A percentile compares a stretch with the other conserved stretches of the same genome.
Conservation (phyloP, 768 basidiomycete genomes). For the Suillus tomentosus region DNA sequence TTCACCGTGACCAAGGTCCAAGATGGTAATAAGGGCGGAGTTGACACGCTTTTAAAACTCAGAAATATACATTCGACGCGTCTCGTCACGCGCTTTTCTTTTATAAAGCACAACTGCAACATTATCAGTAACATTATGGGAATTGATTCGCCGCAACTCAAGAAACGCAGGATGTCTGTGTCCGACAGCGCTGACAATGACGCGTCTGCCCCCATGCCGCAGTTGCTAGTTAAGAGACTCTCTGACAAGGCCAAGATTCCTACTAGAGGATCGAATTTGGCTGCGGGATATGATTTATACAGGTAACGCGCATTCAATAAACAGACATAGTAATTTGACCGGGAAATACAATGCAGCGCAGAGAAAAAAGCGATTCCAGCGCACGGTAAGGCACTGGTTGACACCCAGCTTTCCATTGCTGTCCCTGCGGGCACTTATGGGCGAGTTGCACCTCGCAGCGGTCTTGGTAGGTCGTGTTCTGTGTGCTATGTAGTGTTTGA, state of each 20-base stretch:
- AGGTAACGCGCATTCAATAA: constrained; percentile 47
- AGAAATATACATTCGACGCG: constrained; percentile 23
- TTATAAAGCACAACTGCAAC: not conserved
- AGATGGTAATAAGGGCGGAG: constrained; percentile 30
- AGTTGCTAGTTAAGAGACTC: constrained; percentile 81
- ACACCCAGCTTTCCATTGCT: constrained; percentile 91
- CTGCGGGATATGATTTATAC: constrained; percentile 96
- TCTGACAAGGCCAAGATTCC: constrained; percentile 83
- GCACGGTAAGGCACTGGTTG: constrained; percentile 86
- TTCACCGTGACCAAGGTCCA: not conserved
- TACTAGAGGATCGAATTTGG: constrained; percentile 79
- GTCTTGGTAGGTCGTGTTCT: constrained; percentile 67
- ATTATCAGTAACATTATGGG: constrained; percentile 14
- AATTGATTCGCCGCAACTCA: constrained; percentile 41
- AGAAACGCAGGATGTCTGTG: constrained; percentile 67
- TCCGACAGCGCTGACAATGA: constrained; percentile 40
- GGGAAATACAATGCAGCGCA: constrained; percentile 52
- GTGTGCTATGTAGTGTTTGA: constrained; percentile 4
- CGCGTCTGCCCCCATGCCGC: constrained; percentile 40
- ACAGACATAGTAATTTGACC: constrained; percentile 3
- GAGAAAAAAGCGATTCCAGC: constrained; percentile 85
- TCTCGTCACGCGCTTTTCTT: constrained; percentile 21
- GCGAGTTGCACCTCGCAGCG: constrained; percentile 93
- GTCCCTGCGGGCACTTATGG: constrained; percentile 95
- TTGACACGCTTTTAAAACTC: constrained; percentile 41